Evolutionary conservation across 169 alveolate genomes (phyloP), one percentile per base, ranked within the genome.

Genomic region (Plasmodium vinckei): DNA sequence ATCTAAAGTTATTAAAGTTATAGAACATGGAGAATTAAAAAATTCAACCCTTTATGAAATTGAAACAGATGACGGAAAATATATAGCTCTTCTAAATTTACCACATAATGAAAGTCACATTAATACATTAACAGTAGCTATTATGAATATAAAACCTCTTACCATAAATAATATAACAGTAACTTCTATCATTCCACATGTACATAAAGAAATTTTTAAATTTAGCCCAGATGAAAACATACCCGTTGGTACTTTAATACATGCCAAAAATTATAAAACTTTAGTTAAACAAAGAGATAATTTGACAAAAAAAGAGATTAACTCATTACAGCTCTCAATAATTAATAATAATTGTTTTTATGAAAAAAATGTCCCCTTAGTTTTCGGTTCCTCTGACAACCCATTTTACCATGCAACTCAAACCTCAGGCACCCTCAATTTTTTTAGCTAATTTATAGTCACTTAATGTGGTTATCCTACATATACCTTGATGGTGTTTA

Each of bases 121-220:
- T 17, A 68, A 51, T 56, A 44, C 27, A n/a, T 47, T 82, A 27
- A 82, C 90, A 5, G 44, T 68, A 17, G 90, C 90, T 7, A 39
- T 82, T 13, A 9, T 82, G 51, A 82, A 82, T 49, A 57, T 82
- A 9, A 82, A 82, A n/a, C 90, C 90, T 7, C 53, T 82, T 23
- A 42, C 79, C 9, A 82, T 82, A 12, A 82, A 82, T 56, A 82
- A 82, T 71, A 42, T 67, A n/a, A 69, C 72, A 4, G 86, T 82
- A 33, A 82, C 46, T 67, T 84, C 90, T 6, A 69, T 82, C 10
- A 82, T 82, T 47, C 90, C 90, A 9, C 86, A 82, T 82, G 90
- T 82, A 5, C 53, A 47, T 46, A 82, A 61, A 39, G 82, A 65
- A 13, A 25, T 61, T 10, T 82, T 82, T 19, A 57, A 56, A 17